These are phyloP conservation scores for Fusarium annulatum DNA, from an alignment of 2,329 filamentous ascomycete genomes.

Conservation along the genomic window DNA sequence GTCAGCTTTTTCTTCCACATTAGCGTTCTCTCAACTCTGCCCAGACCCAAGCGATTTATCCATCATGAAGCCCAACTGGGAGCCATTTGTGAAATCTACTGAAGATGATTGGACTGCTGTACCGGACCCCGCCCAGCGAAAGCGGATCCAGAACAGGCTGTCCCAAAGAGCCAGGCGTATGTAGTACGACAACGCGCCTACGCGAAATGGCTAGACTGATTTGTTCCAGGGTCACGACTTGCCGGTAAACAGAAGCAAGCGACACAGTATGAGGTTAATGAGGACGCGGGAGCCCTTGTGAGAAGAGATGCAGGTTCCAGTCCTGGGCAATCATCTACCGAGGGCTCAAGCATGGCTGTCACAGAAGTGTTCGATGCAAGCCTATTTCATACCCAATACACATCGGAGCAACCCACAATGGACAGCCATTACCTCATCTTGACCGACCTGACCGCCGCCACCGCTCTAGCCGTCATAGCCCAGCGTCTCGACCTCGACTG, in stretches of 20 bases:
- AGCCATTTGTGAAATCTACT: slow-evolving; percentile 1
- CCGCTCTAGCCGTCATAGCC: slow-evolving; percentile 2
- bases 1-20: too few species aligned
- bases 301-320: neutral
- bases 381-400: neutral
- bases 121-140: slow-evolving; percentile 17
- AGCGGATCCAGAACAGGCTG: slow-evolving; percentile 35
- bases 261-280: rapidly evolving
- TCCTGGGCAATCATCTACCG: neutral
- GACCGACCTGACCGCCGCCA: slow-evolving; percentile 3
- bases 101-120: slow-evolving; percentile 29
- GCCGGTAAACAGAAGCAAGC: neutral
- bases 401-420: neutral
- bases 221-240: neutral
- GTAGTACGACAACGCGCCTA: rapidly evolving
- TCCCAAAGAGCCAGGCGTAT: slow-evolving; percentile 29
- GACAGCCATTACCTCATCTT: slow-evolving; percentile 10
- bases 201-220: neutral
- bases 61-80: slow-evolving; percentile 8
- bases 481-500: slow-evolving; percentile 9
- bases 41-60: too few species aligned
- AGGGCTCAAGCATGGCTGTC: neutral
- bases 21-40: rapidly evolving
- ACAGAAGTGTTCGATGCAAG: neutral
- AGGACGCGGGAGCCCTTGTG: rapidly evolving